Evolutionary conservation across 2,329 filamentous ascomycete genomes (phyloP).

Genomic region (Aspergillus hortae): DNA sequence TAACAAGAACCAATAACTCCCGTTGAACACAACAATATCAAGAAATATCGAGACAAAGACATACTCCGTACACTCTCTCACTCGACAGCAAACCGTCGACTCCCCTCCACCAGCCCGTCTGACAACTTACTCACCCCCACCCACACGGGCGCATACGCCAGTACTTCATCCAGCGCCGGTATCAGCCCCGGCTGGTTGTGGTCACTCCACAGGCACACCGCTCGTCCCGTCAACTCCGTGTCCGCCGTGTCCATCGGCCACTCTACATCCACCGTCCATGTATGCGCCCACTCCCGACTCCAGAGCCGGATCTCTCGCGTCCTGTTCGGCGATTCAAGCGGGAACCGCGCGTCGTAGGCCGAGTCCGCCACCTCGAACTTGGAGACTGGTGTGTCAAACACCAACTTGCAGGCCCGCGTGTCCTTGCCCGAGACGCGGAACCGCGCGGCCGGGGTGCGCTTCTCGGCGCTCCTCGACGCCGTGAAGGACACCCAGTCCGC

Average conservation of each 20-base stretch:
- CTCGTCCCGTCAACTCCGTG: constrained; percentile 56
- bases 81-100: constrained; percentile 60
- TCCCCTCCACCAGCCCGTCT: constrained; percentile 79
- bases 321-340: constrained; percentile 59
- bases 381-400: constrained; percentile 65
- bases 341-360: constrained; percentile 61
- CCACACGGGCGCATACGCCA: constrained; percentile 76
- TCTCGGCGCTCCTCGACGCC: constrained; percentile 44
- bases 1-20: too few species aligned
- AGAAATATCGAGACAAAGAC: background rate
- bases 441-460: constrained; percentile 45
- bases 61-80: background rate
- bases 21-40: too few species aligned
- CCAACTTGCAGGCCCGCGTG: constrained; percentile 72
- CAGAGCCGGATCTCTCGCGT: constrained; percentile 71
- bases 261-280: constrained; percentile 71
- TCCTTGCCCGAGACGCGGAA: constrained; percentile 69
- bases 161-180: constrained; percentile 77
- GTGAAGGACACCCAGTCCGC: constrained; percentile 68
- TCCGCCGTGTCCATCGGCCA: constrained; percentile 45
- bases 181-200: constrained; percentile 68
- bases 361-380: constrained; percentile 63
- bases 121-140: constrained; percentile 69
- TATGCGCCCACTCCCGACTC: constrained; percentile 72
- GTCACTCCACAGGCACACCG: constrained; percentile 86